Conservation (phyloP, 202 grass and related monocot genomes). For the Eragrostis tef region DNA sequence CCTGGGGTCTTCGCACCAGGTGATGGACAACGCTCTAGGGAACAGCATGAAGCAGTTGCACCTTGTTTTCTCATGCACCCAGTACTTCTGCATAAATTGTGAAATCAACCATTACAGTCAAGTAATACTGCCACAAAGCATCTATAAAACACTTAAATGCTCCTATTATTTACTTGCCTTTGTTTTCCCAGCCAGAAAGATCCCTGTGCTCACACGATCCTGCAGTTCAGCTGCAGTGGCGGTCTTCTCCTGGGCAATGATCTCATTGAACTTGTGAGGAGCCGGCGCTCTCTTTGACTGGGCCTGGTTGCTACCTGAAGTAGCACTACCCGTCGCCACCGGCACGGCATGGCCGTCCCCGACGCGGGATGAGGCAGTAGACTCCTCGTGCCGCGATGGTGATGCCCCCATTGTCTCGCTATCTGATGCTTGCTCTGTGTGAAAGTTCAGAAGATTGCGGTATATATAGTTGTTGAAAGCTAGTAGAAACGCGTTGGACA, state of each 20-base stretch:
- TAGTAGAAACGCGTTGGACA: not conserved
- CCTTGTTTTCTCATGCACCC: conserved; percentile 51
- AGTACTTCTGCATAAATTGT: conserved; percentile 51
- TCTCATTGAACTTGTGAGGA: conserved; percentile 55
- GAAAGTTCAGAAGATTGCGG: not conserved
- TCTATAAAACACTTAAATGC: not conserved
- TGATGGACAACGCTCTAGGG: conserved; percentile 53
- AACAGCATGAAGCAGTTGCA: conserved; percentile 56
- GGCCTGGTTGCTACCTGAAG: conserved; percentile 37
- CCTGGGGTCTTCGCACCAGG: conserved; percentile 52
- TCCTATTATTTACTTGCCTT: conserved; percentile 31
- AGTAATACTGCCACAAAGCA: not conserved
- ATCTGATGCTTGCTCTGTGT: not conserved
- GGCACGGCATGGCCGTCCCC: not conserved
- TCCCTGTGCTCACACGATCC: conserved; percentile 33
- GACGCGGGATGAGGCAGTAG: conserved; percentile 22
- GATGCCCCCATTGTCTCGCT: conserved; percentile 34
- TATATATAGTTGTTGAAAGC: not conserved
- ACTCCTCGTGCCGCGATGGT: conserved; percentile 17
- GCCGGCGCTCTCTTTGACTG: conserved; percentile 48
- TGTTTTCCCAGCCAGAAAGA: conserved; percentile 51
- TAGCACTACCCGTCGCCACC: not conserved
- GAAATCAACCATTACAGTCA: not conserved
- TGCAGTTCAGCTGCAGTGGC: conserved; percentile 19
- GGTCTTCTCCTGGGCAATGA: conserved; percentile 15